These are phyloP conservation scores for Pythium guiyangense DNA, from an alignment of 352 stramenopile genomes.

Conservation along the genomic window DNA sequence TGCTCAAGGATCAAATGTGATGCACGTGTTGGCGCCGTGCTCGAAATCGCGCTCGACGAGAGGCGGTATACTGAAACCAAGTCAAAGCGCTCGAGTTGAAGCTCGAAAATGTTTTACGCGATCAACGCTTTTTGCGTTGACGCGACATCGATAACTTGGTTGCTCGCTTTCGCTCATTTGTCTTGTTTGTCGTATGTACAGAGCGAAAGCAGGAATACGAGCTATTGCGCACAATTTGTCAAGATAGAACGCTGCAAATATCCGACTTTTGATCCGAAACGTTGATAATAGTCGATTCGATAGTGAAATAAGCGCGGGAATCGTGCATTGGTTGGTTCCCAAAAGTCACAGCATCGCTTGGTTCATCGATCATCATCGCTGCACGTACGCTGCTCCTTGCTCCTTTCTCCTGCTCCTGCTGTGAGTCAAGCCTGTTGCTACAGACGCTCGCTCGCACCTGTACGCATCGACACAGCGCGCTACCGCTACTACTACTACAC, in stretches of 20 bases:
- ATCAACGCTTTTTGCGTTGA: constrained; percentile 1
- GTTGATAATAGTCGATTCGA: background rate
- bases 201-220: background rate
- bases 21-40: background rate
- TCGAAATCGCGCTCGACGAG: background rate
- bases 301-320: background rate
- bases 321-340: background rate
- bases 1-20: too few relatives aligned
- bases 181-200: background rate
- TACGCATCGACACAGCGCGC: background rate
- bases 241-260: too few relatives aligned
- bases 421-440: background rate
- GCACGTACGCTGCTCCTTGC: background rate
- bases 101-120: constrained; percentile 7
- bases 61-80: background rate
- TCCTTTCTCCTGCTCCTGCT: background rate
- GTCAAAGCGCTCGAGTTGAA: background rate
- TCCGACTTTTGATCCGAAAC: too few relatives aligned
- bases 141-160: background rate
- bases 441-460: background rate
- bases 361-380: background rate
- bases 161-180: background rate
- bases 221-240: too few relatives aligned
- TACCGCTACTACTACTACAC: background rate
- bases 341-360: background rate